Percentiles rank a stretch among this genome's conserved stretches.
Evolutionary conservation across 805 yeast species (phyloP).

Genomic region (Spathaspora gorwiae): DNA sequence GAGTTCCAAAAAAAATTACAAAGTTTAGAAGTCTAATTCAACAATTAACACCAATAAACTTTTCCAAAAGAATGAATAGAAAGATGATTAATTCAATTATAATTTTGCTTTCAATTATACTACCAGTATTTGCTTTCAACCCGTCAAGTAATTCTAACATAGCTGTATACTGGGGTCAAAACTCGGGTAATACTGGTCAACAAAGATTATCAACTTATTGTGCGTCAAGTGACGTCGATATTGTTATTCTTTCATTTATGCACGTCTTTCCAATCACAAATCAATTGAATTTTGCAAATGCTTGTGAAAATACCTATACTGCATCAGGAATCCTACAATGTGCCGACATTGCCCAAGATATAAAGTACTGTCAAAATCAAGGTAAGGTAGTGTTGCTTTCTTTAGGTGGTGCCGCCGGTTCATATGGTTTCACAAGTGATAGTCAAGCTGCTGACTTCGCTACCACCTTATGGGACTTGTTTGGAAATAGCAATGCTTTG

Average conservation of each 20-base stretch:
- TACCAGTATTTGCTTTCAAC: constrained; percentile 6
- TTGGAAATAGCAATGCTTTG: constrained; percentile 30
- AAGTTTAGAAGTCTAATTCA: no score
- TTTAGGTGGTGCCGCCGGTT: constrained; percentile 48
- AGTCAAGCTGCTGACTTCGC: constrained; percentile 55
- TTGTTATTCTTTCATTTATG: constrained; percentile 68
- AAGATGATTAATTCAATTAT: neutral
- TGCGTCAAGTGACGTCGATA: constrained; percentile 62
- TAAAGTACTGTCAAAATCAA: constrained; percentile 65
- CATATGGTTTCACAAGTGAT: constrained; percentile 38
- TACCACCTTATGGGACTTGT: constrained; percentile 33
- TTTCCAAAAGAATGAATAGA: no score
- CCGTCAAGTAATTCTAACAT: constrained; percentile 16
- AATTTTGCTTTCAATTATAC: constrained; percentile 2
- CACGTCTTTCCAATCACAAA: constrained; percentile 46
- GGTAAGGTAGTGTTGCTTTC: constrained; percentile 80
- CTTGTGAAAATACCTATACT: constrained; percentile 35
- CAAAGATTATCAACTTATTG: constrained; percentile 50
- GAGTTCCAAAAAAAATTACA: no score
- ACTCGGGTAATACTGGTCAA: constrained; percentile 27
- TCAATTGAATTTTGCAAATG: constrained; percentile 46
- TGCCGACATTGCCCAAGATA: constrained; percentile 50
- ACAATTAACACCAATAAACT: no score
- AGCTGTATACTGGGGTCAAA: constrained; percentile 30
- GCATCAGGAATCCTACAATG: constrained; percentile 41